Conservation (phyloP, 2,329 filamentous ascomycete genomes). For the Plectosphaerella sp. region DNA sequence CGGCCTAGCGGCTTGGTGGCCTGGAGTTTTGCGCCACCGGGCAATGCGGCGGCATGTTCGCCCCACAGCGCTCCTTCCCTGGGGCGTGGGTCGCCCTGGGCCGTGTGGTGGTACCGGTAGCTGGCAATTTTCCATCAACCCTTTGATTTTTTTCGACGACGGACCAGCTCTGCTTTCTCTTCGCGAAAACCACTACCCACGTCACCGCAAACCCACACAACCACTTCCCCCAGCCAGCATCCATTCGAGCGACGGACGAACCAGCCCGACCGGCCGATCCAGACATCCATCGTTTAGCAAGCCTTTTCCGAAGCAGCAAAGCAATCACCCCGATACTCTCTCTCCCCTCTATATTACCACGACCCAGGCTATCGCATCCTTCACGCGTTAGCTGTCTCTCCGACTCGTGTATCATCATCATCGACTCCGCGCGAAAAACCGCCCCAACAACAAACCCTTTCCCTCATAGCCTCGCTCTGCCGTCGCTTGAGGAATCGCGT, state of each 20-base stretch:
- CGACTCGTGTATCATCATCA: conserved; percentile 9
- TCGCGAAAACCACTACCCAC: conserved; percentile 1
- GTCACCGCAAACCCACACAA: conserved; percentile 11
- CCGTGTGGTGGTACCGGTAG: conserved; percentile 4
- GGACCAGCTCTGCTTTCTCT: conserved; percentile 6
- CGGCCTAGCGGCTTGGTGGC: too few relatives aligned
- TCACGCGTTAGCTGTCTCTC: conserved; percentile 10
- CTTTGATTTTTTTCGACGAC: conserved; percentile 14
- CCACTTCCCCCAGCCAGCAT: conserved; percentile 7
- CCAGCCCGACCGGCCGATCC: not conserved
- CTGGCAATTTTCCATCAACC: conserved; percentile 16
- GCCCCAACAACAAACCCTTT: conserved; percentile 2
- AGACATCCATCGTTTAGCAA: conserved; percentile 14
- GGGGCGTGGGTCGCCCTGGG: not conserved
- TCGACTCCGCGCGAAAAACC: not conserved
- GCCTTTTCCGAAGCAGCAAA: conserved; percentile 1
- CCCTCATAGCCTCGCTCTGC: conserved; percentile 4
- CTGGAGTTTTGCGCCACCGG: too few relatives aligned
- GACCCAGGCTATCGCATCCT: not conserved
- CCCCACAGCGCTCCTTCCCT: not conserved
- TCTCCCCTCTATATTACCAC: not conserved
- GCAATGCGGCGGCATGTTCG: too few relatives aligned
- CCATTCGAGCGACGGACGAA: conserved; percentile 1
- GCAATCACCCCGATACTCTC: not conserved
- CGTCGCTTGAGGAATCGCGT: conserved; percentile 2